Conservation (phyloP, 805 yeast species). For the Nakazawaea populi region DNA sequence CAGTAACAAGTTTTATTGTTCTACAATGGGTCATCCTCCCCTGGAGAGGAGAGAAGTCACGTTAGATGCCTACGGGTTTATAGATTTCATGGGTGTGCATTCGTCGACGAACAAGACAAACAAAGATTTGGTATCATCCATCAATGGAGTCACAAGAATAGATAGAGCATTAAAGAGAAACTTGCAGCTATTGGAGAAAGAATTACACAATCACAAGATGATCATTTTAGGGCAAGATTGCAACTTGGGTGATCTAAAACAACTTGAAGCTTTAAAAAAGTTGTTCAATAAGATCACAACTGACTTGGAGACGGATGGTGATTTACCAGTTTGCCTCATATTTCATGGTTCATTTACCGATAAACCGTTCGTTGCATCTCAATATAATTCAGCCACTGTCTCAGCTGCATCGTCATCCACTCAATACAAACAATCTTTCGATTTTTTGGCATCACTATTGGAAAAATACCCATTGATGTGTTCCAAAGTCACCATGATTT, state of each 20-base stretch:
- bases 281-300: constrained; percentile 49
- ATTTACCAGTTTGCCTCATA: constrained; percentile 61
- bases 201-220: constrained; percentile 49
- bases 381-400: constrained; percentile 36
- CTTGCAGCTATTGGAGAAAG: constrained; percentile 50
- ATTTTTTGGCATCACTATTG: constrained; percentile 61
- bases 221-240: constrained; percentile 74
- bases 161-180: constrained; percentile 54
- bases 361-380: constrained; percentile 53
- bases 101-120: constrained; percentile 6
- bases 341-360: constrained; percentile 79
- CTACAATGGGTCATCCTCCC: constrained; percentile 81
- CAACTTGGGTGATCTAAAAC: constrained; percentile 51
- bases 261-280: constrained; percentile 60
- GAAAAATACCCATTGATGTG: constrained; percentile 52
- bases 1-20: constrained; percentile 65
- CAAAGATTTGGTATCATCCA: constrained; percentile 4
- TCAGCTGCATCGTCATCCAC: constrained; percentile 46
- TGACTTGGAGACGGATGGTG: constrained; percentile 30
- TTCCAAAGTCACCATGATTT: constrained; percentile 49
- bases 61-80: constrained; percentile 66
- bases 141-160: constrained; percentile 37
- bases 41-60: constrained; percentile 69
- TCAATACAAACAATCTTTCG: constrained; percentile 63
- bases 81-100: constrained; percentile 46